Percentiles rank a stretch among this genome's conserved stretches.
These are phyloP conservation scores for Verticillium longisporum DNA, from an alignment of 2,329 filamentous ascomycete genomes.

Conservation along the genomic window DNA sequence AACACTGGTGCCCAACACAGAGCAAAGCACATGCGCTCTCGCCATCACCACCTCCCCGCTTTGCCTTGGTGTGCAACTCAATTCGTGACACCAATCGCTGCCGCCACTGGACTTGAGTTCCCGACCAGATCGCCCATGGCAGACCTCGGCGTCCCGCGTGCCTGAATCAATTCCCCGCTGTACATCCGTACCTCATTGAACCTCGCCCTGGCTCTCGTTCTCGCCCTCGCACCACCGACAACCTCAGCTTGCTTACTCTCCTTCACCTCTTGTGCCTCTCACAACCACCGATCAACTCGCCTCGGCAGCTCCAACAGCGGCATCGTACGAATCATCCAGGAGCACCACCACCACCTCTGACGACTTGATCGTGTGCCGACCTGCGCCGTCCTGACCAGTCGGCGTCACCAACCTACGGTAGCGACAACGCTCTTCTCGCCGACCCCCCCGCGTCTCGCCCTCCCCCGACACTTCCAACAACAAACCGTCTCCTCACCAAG, in stretches of 20 bases:
- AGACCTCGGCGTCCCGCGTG: neutral
- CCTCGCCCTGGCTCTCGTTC: neutral
- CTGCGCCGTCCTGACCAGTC: neutral
- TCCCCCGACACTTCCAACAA: neutral
- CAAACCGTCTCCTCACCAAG: slow-evolving; percentile 9
- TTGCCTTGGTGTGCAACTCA: slow-evolving; percentile 6
- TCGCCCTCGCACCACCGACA: too few species aligned
- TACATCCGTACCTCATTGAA: neutral
- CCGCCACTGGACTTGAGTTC: neutral
- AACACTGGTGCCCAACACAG: neutral
- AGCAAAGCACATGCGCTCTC: slow-evolving; percentile 1
- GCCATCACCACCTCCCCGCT: neutral
- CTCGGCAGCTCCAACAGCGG: neutral
- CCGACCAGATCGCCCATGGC: neutral
- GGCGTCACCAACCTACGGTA: neutral
- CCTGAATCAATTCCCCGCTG: neutral
- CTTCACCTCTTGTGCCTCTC: neutral
- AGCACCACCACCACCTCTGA: neutral
- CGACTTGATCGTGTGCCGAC: neutral
- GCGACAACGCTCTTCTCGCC: neutral
- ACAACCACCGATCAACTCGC: neutral
- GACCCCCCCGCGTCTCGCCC: neutral
- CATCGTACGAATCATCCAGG: neutral
- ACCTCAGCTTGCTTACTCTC: neutral
- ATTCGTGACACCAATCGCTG: slow-evolving; percentile 10